A percentile compares a stretch with the other conserved stretches of the same genome.
Evolutionary conservation across 257 asterid species (phyloP).

Genomic region (Plantago ovata): DNA sequence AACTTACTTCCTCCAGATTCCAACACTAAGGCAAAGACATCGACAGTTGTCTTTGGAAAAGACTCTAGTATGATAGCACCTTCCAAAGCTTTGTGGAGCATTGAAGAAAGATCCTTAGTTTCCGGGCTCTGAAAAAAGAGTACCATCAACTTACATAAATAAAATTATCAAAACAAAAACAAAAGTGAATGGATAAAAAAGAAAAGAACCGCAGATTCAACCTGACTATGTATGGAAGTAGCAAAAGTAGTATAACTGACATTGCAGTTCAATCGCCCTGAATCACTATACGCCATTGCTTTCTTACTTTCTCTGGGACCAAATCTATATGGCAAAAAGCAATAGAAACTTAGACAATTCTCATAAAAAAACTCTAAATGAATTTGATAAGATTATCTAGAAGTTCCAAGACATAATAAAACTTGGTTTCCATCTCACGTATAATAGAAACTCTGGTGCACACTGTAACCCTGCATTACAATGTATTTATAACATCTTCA

Average conservation of each 20-base stretch:
- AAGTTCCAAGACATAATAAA: constrained; percentile 15
- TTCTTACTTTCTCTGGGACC: constrained; percentile 98
- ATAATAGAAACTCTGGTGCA: background rate
- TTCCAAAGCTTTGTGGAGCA: constrained; percentile 90
- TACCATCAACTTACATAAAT: constrained; percentile 18
- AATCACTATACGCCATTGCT: constrained; percentile 90
- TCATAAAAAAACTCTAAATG: no score
- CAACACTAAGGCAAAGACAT: constrained; percentile 95
- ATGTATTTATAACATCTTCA: background rate
- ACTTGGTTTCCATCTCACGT: background rate
- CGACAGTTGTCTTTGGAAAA: constrained; percentile 95
- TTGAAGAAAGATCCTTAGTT: constrained; percentile 70
- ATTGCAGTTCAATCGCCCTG: constrained; percentile 85
- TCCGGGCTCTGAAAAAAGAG: constrained; percentile 55
- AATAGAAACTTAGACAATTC: constrained; percentile 15
- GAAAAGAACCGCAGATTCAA: constrained; percentile 22
- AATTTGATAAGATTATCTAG: background rate
- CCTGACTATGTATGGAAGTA: constrained; percentile 73
- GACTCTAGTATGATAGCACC: constrained; percentile 87
- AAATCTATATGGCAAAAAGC: constrained; percentile 45
- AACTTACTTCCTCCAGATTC: constrained; percentile 98
- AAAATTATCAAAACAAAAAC: constrained; percentile 11
- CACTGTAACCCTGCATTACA: background rate
- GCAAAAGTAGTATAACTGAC: constrained; percentile 83
- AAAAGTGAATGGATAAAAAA: constrained; percentile 10